Percentiles rank a stretch among this genome's conserved stretches.
phyloP scores from a whole-genome alignment of 345 rosid genomes.

The Populus alba region DNA sequence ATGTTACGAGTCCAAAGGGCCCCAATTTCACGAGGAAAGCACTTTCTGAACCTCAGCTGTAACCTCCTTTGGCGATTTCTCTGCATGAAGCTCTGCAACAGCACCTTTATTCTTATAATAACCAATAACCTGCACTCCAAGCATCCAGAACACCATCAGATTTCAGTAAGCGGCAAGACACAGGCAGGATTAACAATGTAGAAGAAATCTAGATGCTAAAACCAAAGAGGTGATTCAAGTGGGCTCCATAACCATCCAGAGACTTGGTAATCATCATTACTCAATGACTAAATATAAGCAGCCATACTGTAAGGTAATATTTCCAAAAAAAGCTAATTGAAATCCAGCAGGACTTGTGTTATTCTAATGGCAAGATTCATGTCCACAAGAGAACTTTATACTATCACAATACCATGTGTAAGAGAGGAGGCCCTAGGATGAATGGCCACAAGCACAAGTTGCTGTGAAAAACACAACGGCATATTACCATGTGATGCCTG shows the following conservation, averaged over 20 bases:
- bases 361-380: background rate
- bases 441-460: background rate
- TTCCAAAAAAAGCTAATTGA: background rate
- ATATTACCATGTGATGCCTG: background rate
- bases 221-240: background rate
- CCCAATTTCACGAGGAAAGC: constrained; percentile 36
- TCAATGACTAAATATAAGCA: background rate
- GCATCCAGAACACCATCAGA: background rate
- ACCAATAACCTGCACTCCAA: constrained; percentile 61
- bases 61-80: constrained; percentile 76
- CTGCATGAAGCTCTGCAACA: constrained; percentile 72
- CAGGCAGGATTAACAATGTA: background rate
- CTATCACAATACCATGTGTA: background rate
- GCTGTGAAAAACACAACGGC: background rate
- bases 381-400: background rate
- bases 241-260: background rate
- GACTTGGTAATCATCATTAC: background rate
- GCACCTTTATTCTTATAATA: constrained; percentile 71
- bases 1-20: background rate
- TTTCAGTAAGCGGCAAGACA: background rate
- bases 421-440: background rate
- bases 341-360: background rate
- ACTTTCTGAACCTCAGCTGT: constrained; percentile 67
- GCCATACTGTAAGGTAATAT: background rate
- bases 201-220: background rate